Conservation (phyloP, 345 rosid genomes). For the Rhodomyrtus tomentosa region DNA sequence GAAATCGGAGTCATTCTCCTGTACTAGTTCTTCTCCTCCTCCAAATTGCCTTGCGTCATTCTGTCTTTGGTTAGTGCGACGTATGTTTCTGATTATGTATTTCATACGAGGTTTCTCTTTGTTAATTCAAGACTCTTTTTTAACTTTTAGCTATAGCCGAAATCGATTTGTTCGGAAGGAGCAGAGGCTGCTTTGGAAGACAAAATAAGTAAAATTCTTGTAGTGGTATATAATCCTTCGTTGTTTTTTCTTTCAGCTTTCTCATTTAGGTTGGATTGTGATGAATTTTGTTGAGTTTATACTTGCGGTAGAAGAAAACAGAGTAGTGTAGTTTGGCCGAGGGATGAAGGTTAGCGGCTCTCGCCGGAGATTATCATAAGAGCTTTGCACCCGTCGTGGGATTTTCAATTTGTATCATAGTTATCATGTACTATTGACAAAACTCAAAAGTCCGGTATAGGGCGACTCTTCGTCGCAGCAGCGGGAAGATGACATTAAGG, state of each 20-base stretch:
- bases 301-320: background rate
- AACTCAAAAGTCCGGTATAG: background rate
- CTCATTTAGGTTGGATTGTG: background rate
- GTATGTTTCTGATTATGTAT: too few species aligned
- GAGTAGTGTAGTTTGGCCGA: background rate
- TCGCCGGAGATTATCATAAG: background rate
- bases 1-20: conserved; percentile 6
- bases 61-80: too few species aligned
- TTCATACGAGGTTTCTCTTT: too few species aligned
- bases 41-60: too few species aligned
- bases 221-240: background rate
- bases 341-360: background rate
- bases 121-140: too few species aligned
- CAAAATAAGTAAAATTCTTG: background rate
- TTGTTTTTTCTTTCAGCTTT: background rate
- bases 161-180: too few species aligned
- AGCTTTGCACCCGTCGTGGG: background rate
- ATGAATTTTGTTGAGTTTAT: background rate
- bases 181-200: background rate
- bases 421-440: background rate
- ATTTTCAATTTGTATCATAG: background rate
- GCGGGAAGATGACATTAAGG: background rate
- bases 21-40: conserved; percentile 5
- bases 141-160: too few species aligned
- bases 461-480: background rate